Percentiles rank a stretch among this genome's conserved stretches.
Evolutionary conservation across 306 rosid genomes (phyloP).

Genomic region (Amphicarpaea edgeworthii): DNA sequence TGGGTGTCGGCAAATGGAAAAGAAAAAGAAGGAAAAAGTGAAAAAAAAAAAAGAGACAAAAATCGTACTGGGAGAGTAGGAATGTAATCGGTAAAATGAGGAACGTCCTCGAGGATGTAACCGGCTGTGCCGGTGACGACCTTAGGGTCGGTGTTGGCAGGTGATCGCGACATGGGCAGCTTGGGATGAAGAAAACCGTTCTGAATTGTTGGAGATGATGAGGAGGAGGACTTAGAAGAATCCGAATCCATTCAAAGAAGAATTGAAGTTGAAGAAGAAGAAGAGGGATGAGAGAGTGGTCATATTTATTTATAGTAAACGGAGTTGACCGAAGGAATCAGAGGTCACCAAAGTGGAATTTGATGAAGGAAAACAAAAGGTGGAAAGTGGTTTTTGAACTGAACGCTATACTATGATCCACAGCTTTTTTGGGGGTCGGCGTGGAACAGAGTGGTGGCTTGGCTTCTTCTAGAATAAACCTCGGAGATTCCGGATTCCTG

Average conservation of each 20-base stretch:
- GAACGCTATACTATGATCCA: neutral
- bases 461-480: constrained; percentile 39
- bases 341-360: constrained; percentile 20
- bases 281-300: neutral
- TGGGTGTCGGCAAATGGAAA: constrained; percentile 26
- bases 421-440: constrained; percentile 12
- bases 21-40: neutral
- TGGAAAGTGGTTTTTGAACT: neutral
- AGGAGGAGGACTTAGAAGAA: neutral
- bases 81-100: constrained; percentile 78
- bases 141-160: constrained; percentile 43
- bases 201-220: neutral
- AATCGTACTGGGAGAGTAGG: constrained; percentile 80
- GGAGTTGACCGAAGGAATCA: constrained; percentile 44
- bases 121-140: constrained; percentile 63
- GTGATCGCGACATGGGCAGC: neutral
- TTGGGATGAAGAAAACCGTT: neutral
- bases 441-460: neutral
- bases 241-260: constrained; percentile 23
- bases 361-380: neutral
- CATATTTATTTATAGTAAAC: constrained; percentile 49
- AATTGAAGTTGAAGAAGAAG: constrained; percentile 10
- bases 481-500: constrained; percentile 24
- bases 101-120: constrained; percentile 87
- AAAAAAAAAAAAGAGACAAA: no score